Evolutionary conservation across 2,329 filamentous ascomycete species (phyloP).

Genomic region (Parascedosporium putredinis): DNA sequence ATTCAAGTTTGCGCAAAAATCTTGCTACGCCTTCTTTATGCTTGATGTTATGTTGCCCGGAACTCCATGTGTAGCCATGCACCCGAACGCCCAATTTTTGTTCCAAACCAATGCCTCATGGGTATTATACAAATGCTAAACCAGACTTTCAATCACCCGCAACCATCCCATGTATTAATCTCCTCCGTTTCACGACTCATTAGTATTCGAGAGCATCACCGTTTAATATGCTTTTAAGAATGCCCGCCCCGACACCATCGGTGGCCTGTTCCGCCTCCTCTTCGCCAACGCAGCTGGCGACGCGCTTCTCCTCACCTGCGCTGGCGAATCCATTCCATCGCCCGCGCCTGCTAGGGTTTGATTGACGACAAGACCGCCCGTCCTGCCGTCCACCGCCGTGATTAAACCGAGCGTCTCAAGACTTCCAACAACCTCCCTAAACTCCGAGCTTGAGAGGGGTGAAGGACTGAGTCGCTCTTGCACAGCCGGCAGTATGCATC

Average conservation of each 20-base stretch:
- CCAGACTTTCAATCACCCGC: background rate
- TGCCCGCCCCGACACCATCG: slow-evolving; percentile 49
- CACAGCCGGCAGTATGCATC: slow-evolving; percentile 76
- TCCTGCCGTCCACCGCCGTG: slow-evolving; percentile 58
- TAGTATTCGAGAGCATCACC: slow-evolving; percentile 46
- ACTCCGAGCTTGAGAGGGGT: slow-evolving; percentile 88
- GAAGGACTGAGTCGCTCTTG: slow-evolving; percentile 76
- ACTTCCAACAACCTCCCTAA: slow-evolving; percentile 82
- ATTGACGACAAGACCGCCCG: slow-evolving; percentile 50
- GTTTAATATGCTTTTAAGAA: slow-evolving; percentile 51
- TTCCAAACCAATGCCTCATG: background rate
- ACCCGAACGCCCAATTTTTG: background rate
- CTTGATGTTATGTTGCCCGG: no score
- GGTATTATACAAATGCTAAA: background rate
- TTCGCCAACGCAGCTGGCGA: slow-evolving; percentile 71
- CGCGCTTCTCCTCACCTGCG: slow-evolving; percentile 60
- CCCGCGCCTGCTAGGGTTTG: slow-evolving; percentile 61
- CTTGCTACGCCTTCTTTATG: no score
- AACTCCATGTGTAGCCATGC: background rate
- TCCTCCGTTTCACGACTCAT: slow-evolving; percentile 2
- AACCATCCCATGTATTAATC: background rate
- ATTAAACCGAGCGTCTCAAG: slow-evolving; percentile 81
- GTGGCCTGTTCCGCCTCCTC: slow-evolving; percentile 66
- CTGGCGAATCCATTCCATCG: slow-evolving; percentile 43
- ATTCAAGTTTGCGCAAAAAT: no score